Evolutionary conservation across 2,329 filamentous ascomycete genomes (phyloP), one percentile per base, ranked within the genome.

Genomic region (Pseudocercospora macadamiae): DNA sequence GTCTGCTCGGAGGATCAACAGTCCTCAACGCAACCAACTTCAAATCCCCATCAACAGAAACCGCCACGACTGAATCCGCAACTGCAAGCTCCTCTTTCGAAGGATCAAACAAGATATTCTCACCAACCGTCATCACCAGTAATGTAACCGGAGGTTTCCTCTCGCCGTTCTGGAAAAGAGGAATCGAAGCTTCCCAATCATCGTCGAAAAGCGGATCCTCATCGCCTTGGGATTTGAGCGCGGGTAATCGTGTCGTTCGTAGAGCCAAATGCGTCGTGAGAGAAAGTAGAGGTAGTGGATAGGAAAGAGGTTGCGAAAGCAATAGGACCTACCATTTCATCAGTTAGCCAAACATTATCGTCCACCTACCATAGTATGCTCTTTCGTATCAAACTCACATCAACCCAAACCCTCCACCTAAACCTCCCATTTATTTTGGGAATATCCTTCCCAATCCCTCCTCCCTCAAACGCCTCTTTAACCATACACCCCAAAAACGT

Each of bases 161-260:
- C 39, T 61, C 52, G 26, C 54, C n/a, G 61, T 58, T 3, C 66
- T 61, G 16, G 77, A 96, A 99, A 26, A 99, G 79, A 57, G 86
- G 87, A 16, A 86, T 82, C 1, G 92, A 87, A 14, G 89, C 89
- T 64, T 89, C 91, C 95, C 95, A 99, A 78, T 99, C 95, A 77
- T 99, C 95, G 78, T 97, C 89, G 76, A 99, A 99, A 72, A 97
- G 87, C 10, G 95, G 95, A 68, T 99, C 95, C 78, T 99, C 95
- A 76, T 97, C 93, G 58, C 86, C 85, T 74, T 96, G 90, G 1
- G 93, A 97, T 73, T 91, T 91, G 52, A 97, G 82, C 23, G 87
- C 84, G 6, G 95, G 95, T 2, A 97, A 82, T 64, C 89, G 87
- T 5, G 95, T 93, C 26, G 90, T 88, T 62, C 97, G 86, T 47